phyloP scores from a whole-genome alignment of 257 asterid genomes.

The Capsicum baccatum region DNA sequence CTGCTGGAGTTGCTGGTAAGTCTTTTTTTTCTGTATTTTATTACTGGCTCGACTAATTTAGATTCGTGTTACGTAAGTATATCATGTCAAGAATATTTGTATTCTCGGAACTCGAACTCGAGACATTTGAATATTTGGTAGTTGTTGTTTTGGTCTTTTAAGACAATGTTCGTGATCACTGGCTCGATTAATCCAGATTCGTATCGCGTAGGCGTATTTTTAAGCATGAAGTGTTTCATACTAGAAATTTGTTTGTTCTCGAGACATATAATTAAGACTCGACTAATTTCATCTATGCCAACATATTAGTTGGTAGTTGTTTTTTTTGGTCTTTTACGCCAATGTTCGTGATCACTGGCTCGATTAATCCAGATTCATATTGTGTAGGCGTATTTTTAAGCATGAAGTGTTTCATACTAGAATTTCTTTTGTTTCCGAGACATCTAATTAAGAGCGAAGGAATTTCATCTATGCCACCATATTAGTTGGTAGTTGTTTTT shows the following conservation, averaged over 20 bases:
- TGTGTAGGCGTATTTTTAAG: background rate
- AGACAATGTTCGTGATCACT: background rate
- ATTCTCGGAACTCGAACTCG: background rate
- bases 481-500: too few species aligned
- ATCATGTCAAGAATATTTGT: too few species aligned
- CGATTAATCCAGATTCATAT: background rate
- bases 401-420: background rate
- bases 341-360: background rate
- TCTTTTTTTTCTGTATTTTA: background rate
- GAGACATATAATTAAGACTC: too few species aligned
- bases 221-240: background rate
- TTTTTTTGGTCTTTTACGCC: background rate
- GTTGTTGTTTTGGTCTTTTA: background rate
- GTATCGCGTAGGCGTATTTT: background rate
- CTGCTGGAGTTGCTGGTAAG: constrained; percentile 27
- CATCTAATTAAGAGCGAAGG: too few species aligned
- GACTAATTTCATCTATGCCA: too few species aligned
- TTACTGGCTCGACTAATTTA: background rate
- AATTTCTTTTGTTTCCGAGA: too few species aligned
- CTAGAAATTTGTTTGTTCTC: too few species aligned
- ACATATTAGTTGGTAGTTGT: too few species aligned
- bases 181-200: background rate
- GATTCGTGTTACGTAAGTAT: background rate
- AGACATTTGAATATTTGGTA: too few species aligned
- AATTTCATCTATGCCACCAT: too few species aligned